A percentile compares a stretch with the other conserved stretches of the same genome.
Evolutionary conservation across 257 asterid genomes (phyloP).

Genomic region (Oldenlandia corymbosa): DNA sequence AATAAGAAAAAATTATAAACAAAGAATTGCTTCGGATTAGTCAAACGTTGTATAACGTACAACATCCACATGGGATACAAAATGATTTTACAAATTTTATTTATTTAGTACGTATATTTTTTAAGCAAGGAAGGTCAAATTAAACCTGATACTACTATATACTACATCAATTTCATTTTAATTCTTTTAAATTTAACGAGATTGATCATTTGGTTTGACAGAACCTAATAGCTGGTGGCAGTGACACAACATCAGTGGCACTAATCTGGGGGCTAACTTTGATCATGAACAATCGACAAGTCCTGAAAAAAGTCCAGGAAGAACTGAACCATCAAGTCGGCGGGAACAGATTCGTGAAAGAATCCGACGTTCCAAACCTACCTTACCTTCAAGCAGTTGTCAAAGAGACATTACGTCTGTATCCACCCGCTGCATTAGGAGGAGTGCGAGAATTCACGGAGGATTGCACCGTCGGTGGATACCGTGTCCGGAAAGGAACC

Average conservation of each 20-base stretch:
- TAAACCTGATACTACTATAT: background rate
- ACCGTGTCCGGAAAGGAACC: slow-evolving; percentile 39
- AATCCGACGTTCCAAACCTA: slow-evolving; percentile 33
- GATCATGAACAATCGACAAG: slow-evolving; percentile 26
- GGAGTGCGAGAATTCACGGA: slow-evolving; percentile 48
- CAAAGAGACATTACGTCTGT: slow-evolving; percentile 45
- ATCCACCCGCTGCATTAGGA: slow-evolving; percentile 42
- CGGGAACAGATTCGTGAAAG: slow-evolving; percentile 19
- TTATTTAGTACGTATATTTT: no score
- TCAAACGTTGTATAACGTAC: no score
- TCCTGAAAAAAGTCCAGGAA: slow-evolving; percentile 26
- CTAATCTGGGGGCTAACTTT: slow-evolving; percentile 35
- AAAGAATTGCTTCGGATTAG: no score
- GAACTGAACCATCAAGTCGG: slow-evolving; percentile 42
- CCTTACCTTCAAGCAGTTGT: slow-evolving; percentile 44
- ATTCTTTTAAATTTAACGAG: no score
- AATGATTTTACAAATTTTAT: no score
- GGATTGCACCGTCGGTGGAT: slow-evolving; percentile 30
- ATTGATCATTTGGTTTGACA: no score
- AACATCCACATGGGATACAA: no score
- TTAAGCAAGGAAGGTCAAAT: no score
- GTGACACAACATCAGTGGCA: slow-evolving; percentile 1
- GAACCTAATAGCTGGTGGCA: no score
- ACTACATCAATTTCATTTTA: slow-evolving; percentile 10
- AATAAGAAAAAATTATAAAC: no score